Percentiles rank a stretch among this genome's conserved stretches.
Conservation (phyloP, 2,329 filamentous ascomycete genomes). For the Ceratocystis variospora region DNA sequence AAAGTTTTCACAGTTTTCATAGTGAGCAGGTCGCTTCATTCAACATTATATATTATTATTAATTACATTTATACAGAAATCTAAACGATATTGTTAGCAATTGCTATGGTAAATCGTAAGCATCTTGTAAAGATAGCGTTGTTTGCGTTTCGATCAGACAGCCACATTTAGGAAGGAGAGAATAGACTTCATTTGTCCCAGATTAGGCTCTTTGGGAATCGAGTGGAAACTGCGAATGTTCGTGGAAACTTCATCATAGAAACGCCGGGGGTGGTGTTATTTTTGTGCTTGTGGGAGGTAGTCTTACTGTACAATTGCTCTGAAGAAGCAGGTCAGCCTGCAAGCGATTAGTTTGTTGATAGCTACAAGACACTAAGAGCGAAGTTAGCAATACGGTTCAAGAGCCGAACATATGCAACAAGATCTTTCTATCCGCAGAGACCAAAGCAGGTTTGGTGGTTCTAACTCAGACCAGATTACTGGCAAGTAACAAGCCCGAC, state of each 20-base stretch:
- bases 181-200: slow-evolving; percentile 53
- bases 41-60: too few relatives aligned
- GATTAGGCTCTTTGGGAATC: slow-evolving; percentile 56
- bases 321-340: not conserved
- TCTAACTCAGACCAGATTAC: slow-evolving; percentile 63
- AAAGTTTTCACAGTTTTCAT: too few relatives aligned
- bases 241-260: slow-evolving; percentile 59
- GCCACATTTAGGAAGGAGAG: slow-evolving; percentile 50
- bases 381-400: slow-evolving; percentile 8
- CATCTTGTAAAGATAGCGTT: not conserved
- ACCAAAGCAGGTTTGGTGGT: slow-evolving; percentile 17
- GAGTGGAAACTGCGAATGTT: slow-evolving; percentile 84
- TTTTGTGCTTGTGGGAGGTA: not conserved
- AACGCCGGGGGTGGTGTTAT: slow-evolving; percentile 9
- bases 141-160: slow-evolving; percentile 43
- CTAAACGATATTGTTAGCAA: slow-evolving; percentile 11
- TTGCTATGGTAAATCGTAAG: not conserved
- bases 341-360: slow-evolving; percentile 1
- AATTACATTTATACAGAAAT: not conserved
- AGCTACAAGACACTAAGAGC: not conserved
- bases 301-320: slow-evolving; percentile 7
- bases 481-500: slow-evolving; percentile 71
- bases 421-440: not conserved
- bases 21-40: too few relatives aligned
- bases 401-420: slow-evolving; percentile 19